A percentile compares a stretch with the other conserved stretches of the same genome.
These are phyloP conservation scores for Microcera coccophila DNA, from an alignment of 2,329 filamentous ascomycete genomes.

Conservation along the genomic window DNA sequence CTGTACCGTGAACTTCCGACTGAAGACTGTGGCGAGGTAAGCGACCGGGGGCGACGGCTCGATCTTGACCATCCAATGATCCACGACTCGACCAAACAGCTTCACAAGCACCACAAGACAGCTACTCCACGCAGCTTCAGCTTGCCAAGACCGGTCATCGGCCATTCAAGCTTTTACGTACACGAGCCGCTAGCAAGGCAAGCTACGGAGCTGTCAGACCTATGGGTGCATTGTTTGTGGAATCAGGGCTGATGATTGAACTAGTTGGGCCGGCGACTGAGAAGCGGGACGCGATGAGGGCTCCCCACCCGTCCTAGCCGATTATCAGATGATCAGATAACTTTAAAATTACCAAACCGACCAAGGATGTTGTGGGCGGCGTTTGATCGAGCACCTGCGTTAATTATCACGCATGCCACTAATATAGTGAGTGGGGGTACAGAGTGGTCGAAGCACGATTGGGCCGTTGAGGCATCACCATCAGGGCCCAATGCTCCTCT, in stretches of 20 bases:
- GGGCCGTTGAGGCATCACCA: background rate
- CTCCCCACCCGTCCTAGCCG: background rate
- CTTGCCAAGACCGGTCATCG: background rate
- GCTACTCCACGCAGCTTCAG: background rate
- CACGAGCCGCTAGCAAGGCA: background rate
- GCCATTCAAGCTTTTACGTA: background rate
- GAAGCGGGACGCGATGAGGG: no score
- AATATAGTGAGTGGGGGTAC: background rate
- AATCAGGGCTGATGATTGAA: background rate
- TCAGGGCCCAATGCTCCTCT: background rate
- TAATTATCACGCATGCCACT: constrained; percentile 7
- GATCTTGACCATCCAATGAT: background rate
- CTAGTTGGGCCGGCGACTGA: no score
- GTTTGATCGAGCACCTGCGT: constrained; percentile 1
- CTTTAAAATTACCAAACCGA: constrained; percentile 5
- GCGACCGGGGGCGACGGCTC: background rate
- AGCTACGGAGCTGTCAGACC: background rate
- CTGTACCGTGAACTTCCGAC: background rate
- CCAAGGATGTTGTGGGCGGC: background rate
- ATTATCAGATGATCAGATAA: constrained; percentile 16
- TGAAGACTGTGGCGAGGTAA: background rate
- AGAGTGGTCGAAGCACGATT: background rate
- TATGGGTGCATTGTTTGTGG: background rate
- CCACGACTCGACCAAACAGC: background rate
- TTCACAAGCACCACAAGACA: background rate